Base-by-base conservation (phyloP, 148 eudicot genomes). In the Silene conica region DNA sequence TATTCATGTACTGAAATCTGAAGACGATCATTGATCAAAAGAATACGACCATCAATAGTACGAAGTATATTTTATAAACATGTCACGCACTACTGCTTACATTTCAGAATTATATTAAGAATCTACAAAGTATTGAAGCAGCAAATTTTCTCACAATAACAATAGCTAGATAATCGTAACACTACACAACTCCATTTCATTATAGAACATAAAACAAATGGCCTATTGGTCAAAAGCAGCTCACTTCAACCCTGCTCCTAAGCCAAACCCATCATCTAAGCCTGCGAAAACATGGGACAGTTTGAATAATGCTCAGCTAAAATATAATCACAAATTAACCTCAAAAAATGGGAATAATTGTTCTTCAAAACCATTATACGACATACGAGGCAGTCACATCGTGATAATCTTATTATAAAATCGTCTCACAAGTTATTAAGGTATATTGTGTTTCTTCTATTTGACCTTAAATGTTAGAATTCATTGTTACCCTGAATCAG, bases 171-270 rank as follows among this genome's bases (percentile, higher is more conserved):
- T 74, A 10, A 70, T 19, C 59, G 2, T 63, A 63, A 79, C 57
- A 79, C 57, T 75, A 79, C 82, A 70, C 25, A 45, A 71, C 75
- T 74, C 38, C 61, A 16, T 18, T 72, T 75, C 75, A 75, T 56
- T 18, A 62, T 71, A 43, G 58, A 41, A 26, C 73, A 79, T 23
- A 52, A 66, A 74, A 52, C 31, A 68, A 79, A 75, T 19, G 67
- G 46, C 75, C 58, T 66, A 26, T 63, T 26, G 28, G 28, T 75
- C 79, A 11, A 64, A 4, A 71, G 65, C 71, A 45, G 75, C 69
- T 55, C 67, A 25, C 71, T 69, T 16, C 63, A 74, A 43, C 67
- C 5, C 68, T 54, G 48, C 12, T 54, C 70, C 72, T 58, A 75
- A 20, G 67, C 76, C 14, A 16, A 46, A 64, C 56, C 75, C 54